Conservation (phyloP, 2,329 filamentous ascomycete genomes). For the Bertia moriformis region DNA sequence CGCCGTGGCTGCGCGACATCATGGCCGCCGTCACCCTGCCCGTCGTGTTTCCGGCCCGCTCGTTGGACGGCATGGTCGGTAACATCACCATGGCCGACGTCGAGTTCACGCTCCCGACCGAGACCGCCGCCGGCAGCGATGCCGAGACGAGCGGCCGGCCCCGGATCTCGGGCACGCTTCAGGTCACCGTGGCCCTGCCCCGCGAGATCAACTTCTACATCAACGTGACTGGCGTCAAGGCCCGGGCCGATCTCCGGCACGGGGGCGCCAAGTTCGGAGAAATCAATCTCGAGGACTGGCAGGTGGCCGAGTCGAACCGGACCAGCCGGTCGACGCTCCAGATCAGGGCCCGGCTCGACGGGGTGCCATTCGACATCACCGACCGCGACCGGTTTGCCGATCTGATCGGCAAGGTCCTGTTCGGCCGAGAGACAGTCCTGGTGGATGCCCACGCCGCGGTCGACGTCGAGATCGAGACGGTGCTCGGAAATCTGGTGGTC, state of each 20-base stretch:
- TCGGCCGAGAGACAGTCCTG: constrained; percentile 54
- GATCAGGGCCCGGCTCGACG: constrained; percentile 61
- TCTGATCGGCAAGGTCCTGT: constrained; percentile 65
- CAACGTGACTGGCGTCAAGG: constrained; percentile 62
- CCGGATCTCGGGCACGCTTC: constrained; percentile 68
- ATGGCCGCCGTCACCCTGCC: constrained; percentile 71
- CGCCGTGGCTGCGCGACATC: constrained; percentile 69
- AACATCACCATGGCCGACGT: constrained; percentile 80
- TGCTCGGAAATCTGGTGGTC: constrained; percentile 66
- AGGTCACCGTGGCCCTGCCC: constrained; percentile 66
- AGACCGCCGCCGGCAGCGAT: constrained; percentile 59
- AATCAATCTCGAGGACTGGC: constrained; percentile 69
- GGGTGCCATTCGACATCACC: constrained; percentile 72
- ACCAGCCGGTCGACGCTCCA: constrained; percentile 48
- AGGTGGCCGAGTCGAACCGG: constrained; percentile 64
- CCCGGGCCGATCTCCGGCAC: constrained; percentile 70
- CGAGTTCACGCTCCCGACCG: constrained; percentile 71
- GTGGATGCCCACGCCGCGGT: constrained; percentile 67
- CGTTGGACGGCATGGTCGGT: constrained; percentile 69
- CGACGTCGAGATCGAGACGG: constrained; percentile 69
- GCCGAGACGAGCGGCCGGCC: constrained; percentile 56
- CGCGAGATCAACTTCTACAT: constrained; percentile 77
- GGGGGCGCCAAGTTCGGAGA: constrained; percentile 64
- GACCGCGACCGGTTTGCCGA: constrained; percentile 67
- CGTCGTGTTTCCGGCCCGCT: constrained; percentile 67